Conservation (phyloP, 2,329 filamentous ascomycete species). For the Parafenestella ontariensis region DNA sequence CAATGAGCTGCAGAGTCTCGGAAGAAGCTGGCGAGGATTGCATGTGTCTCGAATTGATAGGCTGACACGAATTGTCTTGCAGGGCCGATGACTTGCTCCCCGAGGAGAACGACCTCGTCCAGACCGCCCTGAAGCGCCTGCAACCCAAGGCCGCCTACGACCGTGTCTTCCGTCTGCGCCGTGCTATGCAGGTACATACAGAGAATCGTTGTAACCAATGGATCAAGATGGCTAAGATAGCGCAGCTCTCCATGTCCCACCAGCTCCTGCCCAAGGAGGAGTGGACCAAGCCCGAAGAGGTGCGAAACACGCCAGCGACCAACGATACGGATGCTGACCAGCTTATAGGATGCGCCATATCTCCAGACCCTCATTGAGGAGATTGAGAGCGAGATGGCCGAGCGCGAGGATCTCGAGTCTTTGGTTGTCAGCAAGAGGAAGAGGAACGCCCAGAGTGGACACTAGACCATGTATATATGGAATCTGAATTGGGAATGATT, state of each 20-base stretch:
- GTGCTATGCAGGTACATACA: constrained; percentile 80
- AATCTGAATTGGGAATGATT: constrained; percentile 18
- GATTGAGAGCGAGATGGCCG: constrained; percentile 71
- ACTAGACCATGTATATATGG: constrained; percentile 35
- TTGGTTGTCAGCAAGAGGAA: constrained; percentile 63
- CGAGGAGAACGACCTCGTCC: constrained; percentile 88
- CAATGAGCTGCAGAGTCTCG: background rate
- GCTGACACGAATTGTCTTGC: constrained; percentile 42
- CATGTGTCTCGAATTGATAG: constrained; percentile 22
- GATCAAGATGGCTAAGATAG: constrained; percentile 23
- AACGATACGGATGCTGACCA: constrained; percentile 17
- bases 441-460: constrained; percentile 30
- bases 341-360: constrained; percentile 68
- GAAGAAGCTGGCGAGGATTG: background rate
- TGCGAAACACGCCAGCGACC: constrained; percentile 44
- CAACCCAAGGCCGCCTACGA: constrained; percentile 91
- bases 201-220: background rate
- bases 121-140: constrained; percentile 89
- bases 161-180: constrained; percentile 94
- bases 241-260: constrained; percentile 70
- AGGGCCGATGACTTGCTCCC: constrained; percentile 95
- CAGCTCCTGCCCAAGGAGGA: constrained; percentile 69
- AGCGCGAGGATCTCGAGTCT: constrained; percentile 72
- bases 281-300: constrained; percentile 72
- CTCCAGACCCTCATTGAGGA: constrained; percentile 71